Evolutionary conservation across 345 rosid genomes (phyloP).

Genomic region (Heritiera littoralis): DNA sequence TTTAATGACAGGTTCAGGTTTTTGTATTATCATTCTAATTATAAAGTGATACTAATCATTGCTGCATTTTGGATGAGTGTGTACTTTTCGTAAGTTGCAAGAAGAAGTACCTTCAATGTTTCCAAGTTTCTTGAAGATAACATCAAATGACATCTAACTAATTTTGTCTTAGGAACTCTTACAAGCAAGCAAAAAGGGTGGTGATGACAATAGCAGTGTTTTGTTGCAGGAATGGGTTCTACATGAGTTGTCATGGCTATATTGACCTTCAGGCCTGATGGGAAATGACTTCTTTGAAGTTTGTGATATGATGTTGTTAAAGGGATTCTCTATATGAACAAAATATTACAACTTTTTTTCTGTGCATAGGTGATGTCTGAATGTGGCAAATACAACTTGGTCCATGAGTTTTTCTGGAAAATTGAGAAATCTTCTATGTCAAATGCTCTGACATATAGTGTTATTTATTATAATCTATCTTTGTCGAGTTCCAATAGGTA

Average conservation of each 20-base stretch:
- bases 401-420: constrained; percentile 87
- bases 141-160: constrained; percentile 1
- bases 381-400: constrained; percentile 93
- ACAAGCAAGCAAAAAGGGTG: neutral
- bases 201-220: neutral
- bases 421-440: constrained; percentile 71
- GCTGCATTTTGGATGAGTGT: neutral
- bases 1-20: neutral
- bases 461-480: constrained; percentile 30
- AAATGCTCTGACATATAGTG: constrained; percentile 79
- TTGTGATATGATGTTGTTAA: neutral
- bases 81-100: neutral
- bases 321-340: neutral
- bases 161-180: neutral
- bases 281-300: neutral
- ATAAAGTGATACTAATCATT: neutral
- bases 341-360: constrained; percentile 13
- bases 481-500: constrained; percentile 7
- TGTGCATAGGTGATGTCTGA: constrained; percentile 73
- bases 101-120: neutral
- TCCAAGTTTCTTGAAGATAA: neutral
- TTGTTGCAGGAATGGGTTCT: neutral
- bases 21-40: neutral
- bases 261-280: constrained; percentile 2
- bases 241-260: neutral